Base-by-base conservation (phyloP, 1,284 basidiomycete genomes). In the Irpex sp. region DNA sequence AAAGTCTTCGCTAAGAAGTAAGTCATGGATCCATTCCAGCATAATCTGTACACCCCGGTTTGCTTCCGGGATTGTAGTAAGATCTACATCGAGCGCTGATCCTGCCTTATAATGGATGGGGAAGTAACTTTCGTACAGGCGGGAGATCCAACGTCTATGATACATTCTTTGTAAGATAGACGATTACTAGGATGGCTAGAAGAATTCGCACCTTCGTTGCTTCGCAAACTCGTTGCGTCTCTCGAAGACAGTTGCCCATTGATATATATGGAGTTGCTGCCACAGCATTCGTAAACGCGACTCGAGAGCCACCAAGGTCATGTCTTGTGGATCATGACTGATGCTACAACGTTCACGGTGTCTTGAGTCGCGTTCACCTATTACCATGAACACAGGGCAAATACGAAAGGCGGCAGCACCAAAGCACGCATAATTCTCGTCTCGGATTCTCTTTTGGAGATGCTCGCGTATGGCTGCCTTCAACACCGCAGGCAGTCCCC, bases 261-360 rank as follows among this genome's bases (percentile, higher is more conserved):
- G 77, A 58, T 80, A 73, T 7, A 86, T 79, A 39, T 75, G 62
- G 3, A 85, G 78, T 62, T 85, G 83, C 54, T 80, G 78, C 1
- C 86, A 68, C 67, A 81, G 76, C 17, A 83, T 68, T 1, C 77
- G 72, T 5, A 84, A 70, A 2, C 78, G 79, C 3, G 61, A 6
- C 46, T 79, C 78, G n/a, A 64, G 80, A 83, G 63, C 69, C 73
- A 9, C 67, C 70, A 0, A 68, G 36, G 54, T 71, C 69, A 43
- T 43, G n/a, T 43, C 39, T 43, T 43, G 39, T n/a, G 39, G 39
- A 43, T 43, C n/a, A 43, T 43, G 39, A 43, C 39, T 43, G 39
- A 11, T 13, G 39, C 39, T 43, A 43, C 39, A 72, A 62, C 83
- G 39, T 11, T 43, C 39, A 43, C 9, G 86, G 0, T 72, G 58